Base-by-base conservation (phyloP, 2,329 filamentous ascomycete species). In the Akanthomyces uredinophilus region DNA sequence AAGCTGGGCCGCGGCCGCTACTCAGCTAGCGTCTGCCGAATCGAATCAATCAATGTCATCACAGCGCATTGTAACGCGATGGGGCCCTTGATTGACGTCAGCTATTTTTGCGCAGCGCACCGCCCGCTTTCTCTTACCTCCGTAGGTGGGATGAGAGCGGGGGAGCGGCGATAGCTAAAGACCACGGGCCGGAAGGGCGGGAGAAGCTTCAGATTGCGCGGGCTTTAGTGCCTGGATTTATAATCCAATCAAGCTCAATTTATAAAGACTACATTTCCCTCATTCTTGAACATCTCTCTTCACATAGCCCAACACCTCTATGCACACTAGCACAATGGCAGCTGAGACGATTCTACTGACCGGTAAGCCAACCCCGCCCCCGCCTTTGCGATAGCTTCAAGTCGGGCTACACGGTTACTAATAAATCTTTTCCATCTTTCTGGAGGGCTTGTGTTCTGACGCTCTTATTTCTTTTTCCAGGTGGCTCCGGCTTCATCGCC, bases 401-500 rank as follows among this genome's bases (percentile, higher is more conserved):
- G 18, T n/a, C n/a, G 6, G 4, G 16, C 44, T 24, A 41, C 22
- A n/a, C 5, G 27, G 24, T 16, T 22, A 4, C 7, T 27, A 14
- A 51, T 11, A 6, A 51, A 35, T 27, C n/a, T 16, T 10, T 14
- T 8, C 32, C 7, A 6, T 8, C 7, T 11, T 8, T 35, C 32
- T 8, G 32, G 4, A 50, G 16, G 18, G 29, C 50, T n/a, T 27
- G 14, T 8, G 8, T 29, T 51, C 49, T 51, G 22, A 51, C 49
- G 6, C 18, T 35, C 3, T 4, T 14, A 14, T 18, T 14, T 20
- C 46, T 6, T 20, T 53, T 6, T 54, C 59, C 60, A 80, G 79
- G 80, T 64, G 80, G 80, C 67, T 81, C 79, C 46, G 80, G 80
- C 75, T 82, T 82, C 71, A 82, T 82, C 66, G 80, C 79, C 66